Conservation (phyloP, 306 rosid genomes). For the Cucumis melo region DNA sequence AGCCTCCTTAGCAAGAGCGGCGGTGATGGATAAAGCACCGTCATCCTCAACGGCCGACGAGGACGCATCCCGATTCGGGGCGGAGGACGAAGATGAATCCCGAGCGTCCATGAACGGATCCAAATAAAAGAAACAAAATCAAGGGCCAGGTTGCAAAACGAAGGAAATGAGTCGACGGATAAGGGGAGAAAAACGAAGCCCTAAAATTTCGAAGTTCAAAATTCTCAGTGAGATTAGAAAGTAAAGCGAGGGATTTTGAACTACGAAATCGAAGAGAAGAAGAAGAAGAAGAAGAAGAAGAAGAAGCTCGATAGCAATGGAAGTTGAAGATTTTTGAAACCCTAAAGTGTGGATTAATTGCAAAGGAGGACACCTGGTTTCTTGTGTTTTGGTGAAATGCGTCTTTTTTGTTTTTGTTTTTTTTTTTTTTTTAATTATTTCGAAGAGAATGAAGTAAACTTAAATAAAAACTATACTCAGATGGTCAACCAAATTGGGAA, state of each 20-base stretch:
- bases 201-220: slow-evolving; percentile 12
- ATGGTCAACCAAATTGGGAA: not conserved
- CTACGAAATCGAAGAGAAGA: not conserved
- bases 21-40: slow-evolving; percentile 33
- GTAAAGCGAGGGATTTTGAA: not conserved
- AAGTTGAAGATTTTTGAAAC: slow-evolving; percentile 13
- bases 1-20: slow-evolving; percentile 72
- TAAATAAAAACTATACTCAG: not conserved
- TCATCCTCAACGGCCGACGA: slow-evolving; percentile 47
- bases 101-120: slow-evolving; percentile 77
- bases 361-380: slow-evolving; percentile 11
- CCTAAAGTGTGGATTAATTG: slow-evolving; percentile 13
- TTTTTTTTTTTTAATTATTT: not conserved
- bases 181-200: not conserved
- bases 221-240: not conserved
- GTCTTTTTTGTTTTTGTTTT: not conserved
- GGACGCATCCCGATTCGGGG: slow-evolving; percentile 48
- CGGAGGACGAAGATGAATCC: slow-evolving; percentile 40
- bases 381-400: slow-evolving; percentile 2
- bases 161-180: not conserved
- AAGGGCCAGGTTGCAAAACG: slow-evolving; percentile 2
- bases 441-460: not conserved
- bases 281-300: too few relatives aligned
- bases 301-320: not conserved
- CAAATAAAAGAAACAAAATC: slow-evolving; percentile 23